A percentile compares a stretch with the other conserved stretches of the same genome.
phyloP scores from a whole-genome alignment of 345 rosid species.

The Mallotus nudiflorus region DNA sequence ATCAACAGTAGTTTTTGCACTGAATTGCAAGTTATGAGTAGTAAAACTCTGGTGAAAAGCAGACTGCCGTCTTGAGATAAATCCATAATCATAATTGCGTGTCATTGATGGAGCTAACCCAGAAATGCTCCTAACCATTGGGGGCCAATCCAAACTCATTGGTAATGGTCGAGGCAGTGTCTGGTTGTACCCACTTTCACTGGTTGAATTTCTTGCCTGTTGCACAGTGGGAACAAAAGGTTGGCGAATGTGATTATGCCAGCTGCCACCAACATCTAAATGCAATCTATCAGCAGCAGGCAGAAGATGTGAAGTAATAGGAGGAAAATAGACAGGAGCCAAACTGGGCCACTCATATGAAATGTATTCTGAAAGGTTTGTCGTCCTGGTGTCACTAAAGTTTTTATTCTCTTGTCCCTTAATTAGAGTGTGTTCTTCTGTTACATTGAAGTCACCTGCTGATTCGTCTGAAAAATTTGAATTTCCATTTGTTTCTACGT shows the following conservation, averaged over 20 bases:
- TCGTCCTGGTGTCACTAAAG: slow-evolving; percentile 31
- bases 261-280: slow-evolving; percentile 86
- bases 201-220: slow-evolving; percentile 66
- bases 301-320: slow-evolving; percentile 70
- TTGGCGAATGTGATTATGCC: slow-evolving; percentile 72
- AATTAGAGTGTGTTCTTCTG: slow-evolving; percentile 40
- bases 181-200: slow-evolving; percentile 65
- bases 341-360: slow-evolving; percentile 91
- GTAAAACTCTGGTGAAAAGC: slow-evolving; percentile 52
- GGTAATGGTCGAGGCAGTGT: slow-evolving; percentile 69
- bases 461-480: slow-evolving; percentile 29
- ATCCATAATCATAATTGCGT: slow-evolving; percentile 73
- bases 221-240: slow-evolving; percentile 73
- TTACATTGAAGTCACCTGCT: slow-evolving; percentile 31
- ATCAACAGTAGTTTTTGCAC: slow-evolving; percentile 36
- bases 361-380: slow-evolving; percentile 51
- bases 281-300: slow-evolving; percentile 93
- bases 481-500: slow-evolving; percentile 34
- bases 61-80: slow-evolving; percentile 52
- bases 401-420: slow-evolving; percentile 40
- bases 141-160: slow-evolving; percentile 98
- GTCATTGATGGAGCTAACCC: slow-evolving; percentile 66
- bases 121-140: slow-evolving; percentile 73
- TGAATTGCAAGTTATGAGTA: slow-evolving; percentile 41
- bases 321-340: slow-evolving; percentile 69